Base-by-base conservation (phyloP, 164 flowering plant species). In the Akebia trifoliata region DNA sequence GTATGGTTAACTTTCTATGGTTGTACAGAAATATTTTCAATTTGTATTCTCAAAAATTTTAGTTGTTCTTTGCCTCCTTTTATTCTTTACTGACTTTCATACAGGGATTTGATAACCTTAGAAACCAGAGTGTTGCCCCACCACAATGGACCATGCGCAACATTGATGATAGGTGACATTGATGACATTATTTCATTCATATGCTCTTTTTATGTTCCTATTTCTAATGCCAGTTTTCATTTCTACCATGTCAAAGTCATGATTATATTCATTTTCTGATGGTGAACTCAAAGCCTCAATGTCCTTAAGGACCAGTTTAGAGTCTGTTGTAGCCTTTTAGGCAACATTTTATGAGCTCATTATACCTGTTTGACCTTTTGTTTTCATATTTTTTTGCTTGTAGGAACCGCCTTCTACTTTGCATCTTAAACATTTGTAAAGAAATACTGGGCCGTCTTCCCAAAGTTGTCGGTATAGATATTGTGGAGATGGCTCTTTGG, bases 401-500 rank as follows among this genome's bases (percentile, higher is more conserved):
- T 60, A 94, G 99, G 86, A 94, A 90, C 57, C 93, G 97, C 30
- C 83, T 94, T 71, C 70, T 94, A 35, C 55, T 85, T 45, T 79
- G 85, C 69, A 85, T 90, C 37, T 72, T 94, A 62, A 90, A 85
- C 69, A 68, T 83, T 31, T 86, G 89, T 76, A 88, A 84, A 67
- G 99, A 94, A 68, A 70, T 85, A 20, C 53, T 90, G 57, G 93
- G 93, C 35, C 91, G 70, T 47, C 81, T 90, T 62, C 99, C 99
- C 8, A 94, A 88, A 75, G 93, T 94, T 52, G 93, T 90, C 66
- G 99, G 99, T 45, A 82, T 94, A 47, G 99, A 94, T 82, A 77
- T 94, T 25, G 99, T 94, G 72, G 99, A 94, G 86, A 85, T 94
- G 97, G 99, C 99, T 71, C 90, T 94, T 66, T 94, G 99, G 99